A percentile compares a stretch with the other conserved stretches of the same genome.
phyloP scores from a whole-genome alignment of 2,329 filamentous ascomycete species.

The Neodidymelliopsis sp. region DNA sequence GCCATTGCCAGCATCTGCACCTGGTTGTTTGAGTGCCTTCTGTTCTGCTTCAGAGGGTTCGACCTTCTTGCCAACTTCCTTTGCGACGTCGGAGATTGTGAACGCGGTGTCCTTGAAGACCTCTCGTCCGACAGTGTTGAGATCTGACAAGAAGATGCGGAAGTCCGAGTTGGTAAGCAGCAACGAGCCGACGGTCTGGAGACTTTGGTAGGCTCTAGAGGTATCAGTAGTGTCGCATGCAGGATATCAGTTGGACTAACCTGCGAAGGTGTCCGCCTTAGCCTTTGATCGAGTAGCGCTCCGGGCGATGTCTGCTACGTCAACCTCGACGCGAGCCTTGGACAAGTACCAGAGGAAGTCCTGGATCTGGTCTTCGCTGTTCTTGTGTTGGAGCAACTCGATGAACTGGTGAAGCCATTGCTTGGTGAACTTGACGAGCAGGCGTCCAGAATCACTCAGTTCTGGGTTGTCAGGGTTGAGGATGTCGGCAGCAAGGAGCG shows the following conservation, averaged over 20 bases:
- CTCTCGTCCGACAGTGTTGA: constrained; percentile 79
- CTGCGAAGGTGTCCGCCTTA: constrained; percentile 74
- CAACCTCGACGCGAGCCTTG: constrained; percentile 74
- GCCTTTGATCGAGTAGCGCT: constrained; percentile 69
- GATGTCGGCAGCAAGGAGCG: constrained; percentile 77
- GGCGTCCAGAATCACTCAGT: constrained; percentile 78
- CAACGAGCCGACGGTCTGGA: constrained; percentile 83
- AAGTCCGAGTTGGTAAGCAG: constrained; percentile 91
- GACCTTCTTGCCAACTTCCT: constrained; percentile 75
- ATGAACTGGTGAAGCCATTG: constrained; percentile 82
- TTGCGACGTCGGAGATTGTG: constrained; percentile 76
- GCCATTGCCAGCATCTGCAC: constrained; percentile 54
- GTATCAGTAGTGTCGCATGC: constrained; percentile 26
- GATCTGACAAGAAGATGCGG: constrained; percentile 81
- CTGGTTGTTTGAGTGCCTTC: constrained; percentile 61
- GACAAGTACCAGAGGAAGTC: constrained; percentile 88
- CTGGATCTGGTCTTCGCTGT: constrained; percentile 83
- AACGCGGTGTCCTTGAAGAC: constrained; percentile 88
- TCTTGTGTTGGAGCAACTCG: constrained; percentile 83
- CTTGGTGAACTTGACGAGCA: constrained; percentile 74
- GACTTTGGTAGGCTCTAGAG: constrained; percentile 73
- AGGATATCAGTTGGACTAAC: constrained; percentile 52
- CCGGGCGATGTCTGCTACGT: constrained; percentile 68
- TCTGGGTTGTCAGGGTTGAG: constrained; percentile 78
- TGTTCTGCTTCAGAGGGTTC: constrained; percentile 71